phyloP scores from a whole-genome alignment of 768 basidiomycete species.

The Tulasnella sp. region DNA sequence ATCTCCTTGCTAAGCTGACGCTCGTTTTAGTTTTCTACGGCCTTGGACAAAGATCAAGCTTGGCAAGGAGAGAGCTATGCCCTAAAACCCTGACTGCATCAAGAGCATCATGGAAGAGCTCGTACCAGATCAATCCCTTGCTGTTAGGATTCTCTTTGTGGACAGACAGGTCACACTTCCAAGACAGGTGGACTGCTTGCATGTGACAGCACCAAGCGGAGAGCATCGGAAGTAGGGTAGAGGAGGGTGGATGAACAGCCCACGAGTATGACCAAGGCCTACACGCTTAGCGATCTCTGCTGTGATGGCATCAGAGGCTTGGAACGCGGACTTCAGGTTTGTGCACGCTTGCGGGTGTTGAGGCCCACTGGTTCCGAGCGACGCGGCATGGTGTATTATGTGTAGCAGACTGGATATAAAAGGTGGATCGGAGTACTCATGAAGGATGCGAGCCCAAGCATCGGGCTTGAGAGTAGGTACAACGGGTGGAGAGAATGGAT shows the following conservation, averaged over 20 bases:
- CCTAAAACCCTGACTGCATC: neutral
- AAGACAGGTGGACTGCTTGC: neutral
- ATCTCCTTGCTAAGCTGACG: too few species aligned
- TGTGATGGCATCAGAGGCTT: constrained; percentile 15
- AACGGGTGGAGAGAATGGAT: neutral
- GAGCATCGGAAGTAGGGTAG: constrained; percentile 20
- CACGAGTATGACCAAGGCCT: constrained; percentile 12
- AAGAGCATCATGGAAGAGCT: neutral
- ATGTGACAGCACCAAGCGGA: constrained; percentile 17
- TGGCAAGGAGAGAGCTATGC: neutral
- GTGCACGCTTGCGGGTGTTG: constrained; percentile 14
- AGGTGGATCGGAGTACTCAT: constrained; percentile 9
- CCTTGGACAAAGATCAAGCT: too few species aligned
- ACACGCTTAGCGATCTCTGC: constrained; percentile 16
- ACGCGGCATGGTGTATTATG: constrained; percentile 15
- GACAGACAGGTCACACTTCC: neutral
- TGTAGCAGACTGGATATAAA: constrained; percentile 10
- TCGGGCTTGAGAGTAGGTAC: neutral
- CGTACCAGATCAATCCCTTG: neutral
- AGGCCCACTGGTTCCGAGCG: constrained; percentile 9
- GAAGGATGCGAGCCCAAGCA: constrained; percentile 11
- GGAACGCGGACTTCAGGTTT: constrained; percentile 19
- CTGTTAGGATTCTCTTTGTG: neutral
- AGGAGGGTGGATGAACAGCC: constrained; percentile 20
- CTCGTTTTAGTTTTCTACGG: too few species aligned